Evolutionary conservation across 352 stramenopile genomes (phyloP), one percentile per base, ranked within the genome.

Genomic region (Phytopythium cucurbitacearum): DNA sequence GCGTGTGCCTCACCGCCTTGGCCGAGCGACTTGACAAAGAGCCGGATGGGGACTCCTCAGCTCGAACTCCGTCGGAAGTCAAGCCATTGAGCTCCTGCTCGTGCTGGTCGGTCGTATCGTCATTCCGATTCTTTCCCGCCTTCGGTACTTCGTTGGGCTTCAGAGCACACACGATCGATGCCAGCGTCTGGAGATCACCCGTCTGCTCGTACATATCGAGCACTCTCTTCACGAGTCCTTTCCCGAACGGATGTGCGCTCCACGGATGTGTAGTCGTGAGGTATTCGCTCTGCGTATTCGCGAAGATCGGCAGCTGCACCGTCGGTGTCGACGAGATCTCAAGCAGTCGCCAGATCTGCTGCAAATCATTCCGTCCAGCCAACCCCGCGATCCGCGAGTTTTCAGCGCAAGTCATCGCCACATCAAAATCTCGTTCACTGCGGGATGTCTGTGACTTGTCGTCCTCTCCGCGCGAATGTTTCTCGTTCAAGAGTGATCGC

Each of bases 291-390:
- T 11, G 47, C 4, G 48, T 59, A 37, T 71, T 65, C 39, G 62
- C 71, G 57, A 84, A 80, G 12, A 85, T 71, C 6, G 76, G 75
- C 3, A 85, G 36, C 21, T 77, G 60, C 4, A 89, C 59, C 7
- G 67, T 56, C 0, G 81, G 66, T 7, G 85, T 71, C 10, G 68
- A 77, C 15, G 80, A 85, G 21, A 91, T 75, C 48, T 89, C 76
- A 4, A 95, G 53, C 4, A 95, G 47, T 12, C 80, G 87, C 85
- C 85, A 95, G 49, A 93, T 78, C 51, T 92, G 77, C 16, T 85
- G 65, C n/a, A 93, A 68, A 52, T 95, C 85, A 0, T 65, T 67
- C 2, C 84, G 66, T 5, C 82, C 81, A 34, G 78, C 75, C 7
- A 89, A 55, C 4, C 63, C 53, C 1, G 80, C 76, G 37, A 84